Evolutionary conservation across 163 green algal species (phyloP), one percentile per base, ranked within the genome.

Genomic region (Smithsoniella earleae): DNA sequence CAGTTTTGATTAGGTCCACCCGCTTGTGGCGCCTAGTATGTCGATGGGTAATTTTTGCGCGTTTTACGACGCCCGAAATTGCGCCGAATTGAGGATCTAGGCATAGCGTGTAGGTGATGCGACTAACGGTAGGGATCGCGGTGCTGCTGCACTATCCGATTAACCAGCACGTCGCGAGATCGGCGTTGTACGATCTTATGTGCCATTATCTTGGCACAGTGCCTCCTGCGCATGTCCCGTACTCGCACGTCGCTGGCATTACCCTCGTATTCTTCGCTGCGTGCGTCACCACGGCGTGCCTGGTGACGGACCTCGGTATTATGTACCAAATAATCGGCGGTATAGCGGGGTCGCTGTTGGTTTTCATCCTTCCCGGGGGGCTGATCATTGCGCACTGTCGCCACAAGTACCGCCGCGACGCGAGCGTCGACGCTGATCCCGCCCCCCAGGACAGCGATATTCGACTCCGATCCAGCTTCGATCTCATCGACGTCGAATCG

Each of bases 91-190:
- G n/a, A n/a, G n/a, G n/a, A n/a, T n/a, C n/a, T n/a, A n/a, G n/a
- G n/a, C n/a, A n/a, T n/a, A n/a, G n/a, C 13, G 10, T 49, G 40
- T 13, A 49, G 40, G 27, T 69, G n/a, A 69, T 69, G 58, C 58
- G 58, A 31, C 22, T 69, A 30, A 45, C 16, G 27, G 58, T 69
- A 18, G 58, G 58, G 30, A 45, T 69, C 20, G 58, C 58, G 18
- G 58, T 69, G 58, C 58, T 69, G 58, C 58, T 69, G n/a, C 58
- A 69, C 58, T 69, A 69, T 33, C 58, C 58, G n/a, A 69, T 69
- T 13, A 69, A 69, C 58, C 58, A 69, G 58, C 58, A 69, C 25
- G 58, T 69, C n/a, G 58, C 58, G 0, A 30, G 58, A 4, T 69
- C 58, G 3, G 58, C 58, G 25, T 33, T 69, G n/a, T 69, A 69